Percentiles rank a stretch among this genome's conserved stretches.
These are phyloP conservation scores for Colletotrichum euphorbiae DNA, from an alignment of 2,329 filamentous ascomycete genomes.

Conservation along the genomic window DNA sequence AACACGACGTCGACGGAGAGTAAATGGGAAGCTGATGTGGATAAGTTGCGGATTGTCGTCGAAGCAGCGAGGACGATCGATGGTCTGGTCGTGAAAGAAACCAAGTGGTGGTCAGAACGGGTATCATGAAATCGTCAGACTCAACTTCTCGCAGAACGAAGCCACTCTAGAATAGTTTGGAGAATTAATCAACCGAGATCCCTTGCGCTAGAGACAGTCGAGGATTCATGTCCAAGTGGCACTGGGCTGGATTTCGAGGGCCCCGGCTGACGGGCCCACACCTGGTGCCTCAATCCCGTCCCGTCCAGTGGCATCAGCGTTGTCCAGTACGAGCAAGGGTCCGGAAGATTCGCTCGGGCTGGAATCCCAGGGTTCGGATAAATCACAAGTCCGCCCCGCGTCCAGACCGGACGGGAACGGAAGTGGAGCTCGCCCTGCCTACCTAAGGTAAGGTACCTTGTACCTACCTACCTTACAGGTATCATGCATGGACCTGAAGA, in stretches of 20 bases:
- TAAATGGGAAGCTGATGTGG: not conserved
- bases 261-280: constrained; percentile 15
- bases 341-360: too few relatives aligned
- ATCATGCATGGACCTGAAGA: too few relatives aligned
- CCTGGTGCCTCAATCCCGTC: too few relatives aligned
- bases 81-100: not conserved
- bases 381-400: not conserved
- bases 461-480: too few relatives aligned
- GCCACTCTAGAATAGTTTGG: constrained; percentile 7
- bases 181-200: constrained; percentile 17
- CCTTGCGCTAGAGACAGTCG: constrained; percentile 28
- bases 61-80: not conserved
- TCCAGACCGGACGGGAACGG: not conserved
- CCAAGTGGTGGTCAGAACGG: not conserved
- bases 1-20: not conserved
- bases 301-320: not conserved
- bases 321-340: constrained; percentile 9
- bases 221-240: constrained; percentile 28
- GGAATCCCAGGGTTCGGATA: not conserved
- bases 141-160: constrained; percentile 10
- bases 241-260: constrained; percentile 12
- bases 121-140: constrained; percentile 37
- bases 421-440: too few relatives aligned
- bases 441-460: too few relatives aligned
- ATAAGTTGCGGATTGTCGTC: constrained; percentile 7